These are phyloP conservation scores for Colletotrichum paranaense DNA, from an alignment of 2,329 filamentous ascomycete genomes.

Conservation along the genomic window DNA sequence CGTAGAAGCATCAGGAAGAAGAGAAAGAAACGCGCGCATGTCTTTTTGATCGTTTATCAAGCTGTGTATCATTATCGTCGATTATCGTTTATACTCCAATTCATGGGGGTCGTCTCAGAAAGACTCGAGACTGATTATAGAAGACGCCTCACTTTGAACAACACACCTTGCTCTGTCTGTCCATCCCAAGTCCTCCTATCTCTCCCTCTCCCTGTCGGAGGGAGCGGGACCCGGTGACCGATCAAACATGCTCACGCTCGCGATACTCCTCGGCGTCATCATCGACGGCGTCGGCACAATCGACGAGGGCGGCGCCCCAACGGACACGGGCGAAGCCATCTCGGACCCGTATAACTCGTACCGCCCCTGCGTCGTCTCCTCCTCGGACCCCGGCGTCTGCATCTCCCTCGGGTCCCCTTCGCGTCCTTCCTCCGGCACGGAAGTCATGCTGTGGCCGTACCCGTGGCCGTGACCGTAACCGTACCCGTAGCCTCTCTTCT, in stretches of 20 bases:
- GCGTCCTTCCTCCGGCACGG: background rate
- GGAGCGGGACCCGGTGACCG: slow-evolving; percentile 17
- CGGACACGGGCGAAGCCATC: slow-evolving; percentile 33
- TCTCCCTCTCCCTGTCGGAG: background rate
- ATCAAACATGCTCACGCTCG: slow-evolving; percentile 21
- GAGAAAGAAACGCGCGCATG: background rate
- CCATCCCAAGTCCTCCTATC: background rate
- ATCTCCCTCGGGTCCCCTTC: background rate
- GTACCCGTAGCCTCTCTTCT: background rate
- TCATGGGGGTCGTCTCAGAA: no score
- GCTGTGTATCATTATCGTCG: no score
- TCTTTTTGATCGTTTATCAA: no score
- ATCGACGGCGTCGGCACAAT: slow-evolving; percentile 12
- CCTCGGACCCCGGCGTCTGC: slow-evolving; percentile 1
- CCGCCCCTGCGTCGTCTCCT: slow-evolving; percentile 45
- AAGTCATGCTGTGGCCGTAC: background rate
- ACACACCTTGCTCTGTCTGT: no score
- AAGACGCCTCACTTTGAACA: no score
- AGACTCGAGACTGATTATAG: no score
- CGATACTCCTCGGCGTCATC: slow-evolving; percentile 23
- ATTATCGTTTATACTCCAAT: no score
- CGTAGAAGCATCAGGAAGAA: background rate
- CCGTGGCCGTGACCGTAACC: background rate
- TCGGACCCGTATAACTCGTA: slow-evolving; percentile 60
- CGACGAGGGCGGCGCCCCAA: slow-evolving; percentile 11